phyloP scores from a whole-genome alignment of 495 filamentous ascomycete genomes.

The Penicillium crystallinum region DNA sequence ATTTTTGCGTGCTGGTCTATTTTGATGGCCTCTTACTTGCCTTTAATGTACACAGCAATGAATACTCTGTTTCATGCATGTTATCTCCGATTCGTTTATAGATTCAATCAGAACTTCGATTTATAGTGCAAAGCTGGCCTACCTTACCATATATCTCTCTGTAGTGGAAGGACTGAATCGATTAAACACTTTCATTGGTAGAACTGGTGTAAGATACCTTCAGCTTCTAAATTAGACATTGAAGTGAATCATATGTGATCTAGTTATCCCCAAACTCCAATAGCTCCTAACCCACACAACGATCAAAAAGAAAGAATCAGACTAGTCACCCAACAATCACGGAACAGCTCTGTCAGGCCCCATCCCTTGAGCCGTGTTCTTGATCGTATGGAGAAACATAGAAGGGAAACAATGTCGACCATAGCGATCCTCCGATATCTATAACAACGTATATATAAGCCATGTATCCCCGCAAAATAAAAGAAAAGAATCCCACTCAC shows the following conservation, averaged over 20 bases:
- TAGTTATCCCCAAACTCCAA: neutral
- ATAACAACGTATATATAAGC: neutral
- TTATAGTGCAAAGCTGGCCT: too few relatives aligned
- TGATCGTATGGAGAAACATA: slow-evolving; percentile 25
- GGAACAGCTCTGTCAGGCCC: slow-evolving; percentile 18
- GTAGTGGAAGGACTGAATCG: too few relatives aligned
- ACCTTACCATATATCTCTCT: too few relatives aligned
- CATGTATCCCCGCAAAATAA: too few relatives aligned
- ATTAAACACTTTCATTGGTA: too few relatives aligned
- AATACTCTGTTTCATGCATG: neutral
- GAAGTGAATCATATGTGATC: neutral
- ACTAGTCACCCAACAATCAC: neutral
- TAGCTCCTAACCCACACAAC: neutral
- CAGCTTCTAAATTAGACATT: too few relatives aligned
- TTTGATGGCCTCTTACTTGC: neutral
- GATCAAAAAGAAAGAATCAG: neutral
- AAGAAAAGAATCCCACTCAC: slow-evolving; percentile 5
- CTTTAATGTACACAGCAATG: neutral
- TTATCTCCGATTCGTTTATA: neutral
- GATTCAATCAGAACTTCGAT: neutral
- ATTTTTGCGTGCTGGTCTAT: neutral
- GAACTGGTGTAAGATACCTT: too few relatives aligned
- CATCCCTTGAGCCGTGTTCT: slow-evolving; percentile 14
- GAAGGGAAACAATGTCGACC: slow-evolving; percentile 27
- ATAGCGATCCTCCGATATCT: slow-evolving; percentile 8